Conservation (phyloP, 2,329 filamentous ascomycete species). For the Teratosphaeria epicoccoides region DNA sequence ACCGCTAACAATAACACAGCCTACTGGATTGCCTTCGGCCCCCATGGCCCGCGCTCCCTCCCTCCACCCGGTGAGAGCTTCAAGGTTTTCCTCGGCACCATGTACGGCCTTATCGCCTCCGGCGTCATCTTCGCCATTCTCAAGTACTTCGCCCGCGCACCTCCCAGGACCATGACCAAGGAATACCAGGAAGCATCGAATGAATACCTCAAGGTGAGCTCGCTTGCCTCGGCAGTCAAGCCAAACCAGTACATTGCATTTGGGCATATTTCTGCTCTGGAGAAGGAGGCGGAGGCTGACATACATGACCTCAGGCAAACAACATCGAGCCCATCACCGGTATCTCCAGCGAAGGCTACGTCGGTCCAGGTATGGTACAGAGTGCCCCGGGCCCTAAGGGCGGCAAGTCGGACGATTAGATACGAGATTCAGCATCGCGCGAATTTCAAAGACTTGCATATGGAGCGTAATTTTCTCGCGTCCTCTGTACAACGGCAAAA, state of each 20-base stretch:
- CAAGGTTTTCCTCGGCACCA: constrained; percentile 66
- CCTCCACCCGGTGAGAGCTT: constrained; percentile 74
- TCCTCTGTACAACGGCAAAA: background rate
- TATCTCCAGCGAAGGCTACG: constrained; percentile 68
- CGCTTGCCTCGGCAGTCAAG: background rate
- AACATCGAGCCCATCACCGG: constrained; percentile 79
- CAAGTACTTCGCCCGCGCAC: constrained; percentile 59
- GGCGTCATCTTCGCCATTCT: constrained; percentile 61
- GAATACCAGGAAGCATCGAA: constrained; percentile 95
- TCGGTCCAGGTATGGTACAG: constrained; percentile 69
- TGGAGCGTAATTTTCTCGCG: background rate
- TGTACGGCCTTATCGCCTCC: constrained; percentile 55
- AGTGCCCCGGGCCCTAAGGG: constrained; percentile 26
- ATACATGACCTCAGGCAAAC: constrained; percentile 53
- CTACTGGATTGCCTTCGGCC: constrained; percentile 97
- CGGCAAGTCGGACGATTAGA: constrained; percentile 1
- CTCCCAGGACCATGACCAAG: constrained; percentile 83
- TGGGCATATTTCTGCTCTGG: background rate
- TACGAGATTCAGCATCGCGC: background rate
- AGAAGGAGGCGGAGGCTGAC: constrained; percentile 4
- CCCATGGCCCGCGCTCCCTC: constrained; percentile 81
- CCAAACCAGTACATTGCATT: background rate
- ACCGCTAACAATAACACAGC: constrained; percentile 45
- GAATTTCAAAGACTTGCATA: background rate
- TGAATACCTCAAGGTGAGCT: constrained; percentile 79